These are phyloP conservation scores for Sporothrix inflata DNA, from an alignment of 2,329 filamentous ascomycete genomes.

Conservation along the genomic window DNA sequence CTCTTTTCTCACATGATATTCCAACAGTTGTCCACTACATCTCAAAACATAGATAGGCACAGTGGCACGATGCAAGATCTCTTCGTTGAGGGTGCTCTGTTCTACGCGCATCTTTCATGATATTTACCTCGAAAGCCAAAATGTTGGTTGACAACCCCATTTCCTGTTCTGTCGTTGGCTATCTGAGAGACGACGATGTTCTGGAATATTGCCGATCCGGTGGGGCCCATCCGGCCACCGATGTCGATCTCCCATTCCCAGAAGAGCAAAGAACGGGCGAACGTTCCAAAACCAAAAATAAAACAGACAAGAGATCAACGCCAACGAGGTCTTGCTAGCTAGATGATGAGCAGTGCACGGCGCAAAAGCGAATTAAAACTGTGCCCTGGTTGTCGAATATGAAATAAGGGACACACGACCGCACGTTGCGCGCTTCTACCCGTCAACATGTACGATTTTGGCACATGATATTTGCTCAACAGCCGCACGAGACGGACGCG, in stretches of 20 bases:
- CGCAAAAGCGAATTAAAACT: neutral
- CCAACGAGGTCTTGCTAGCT: neutral
- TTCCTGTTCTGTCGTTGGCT: neutral
- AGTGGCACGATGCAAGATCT: too few relatives aligned
- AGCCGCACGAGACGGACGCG: neutral
- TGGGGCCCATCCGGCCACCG: neutral
- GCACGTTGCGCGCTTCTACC: neutral
- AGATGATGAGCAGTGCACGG: neutral
- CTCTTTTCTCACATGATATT: too few relatives aligned
- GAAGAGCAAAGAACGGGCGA: neutral
- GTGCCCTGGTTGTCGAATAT: neutral
- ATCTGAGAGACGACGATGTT: neutral
- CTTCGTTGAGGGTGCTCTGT: too few relatives aligned
- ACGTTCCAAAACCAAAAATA: neutral
- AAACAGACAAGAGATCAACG: slow-evolving; percentile 7
- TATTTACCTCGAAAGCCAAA: neutral
- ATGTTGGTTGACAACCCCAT: neutral
- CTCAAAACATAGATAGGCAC: too few relatives aligned
- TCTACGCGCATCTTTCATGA: neutral
- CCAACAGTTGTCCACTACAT: too few relatives aligned
- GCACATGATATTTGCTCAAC: too few relatives aligned
- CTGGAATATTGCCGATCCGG: slow-evolving; percentile 10
- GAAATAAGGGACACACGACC: neutral
- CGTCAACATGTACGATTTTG: too few relatives aligned
- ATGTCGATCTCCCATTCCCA: slow-evolving; percentile 18